Evolutionary conservation across 1,139 yeast genomes (phyloP).

Genomic region (Magnusiomyces sp.): DNA sequence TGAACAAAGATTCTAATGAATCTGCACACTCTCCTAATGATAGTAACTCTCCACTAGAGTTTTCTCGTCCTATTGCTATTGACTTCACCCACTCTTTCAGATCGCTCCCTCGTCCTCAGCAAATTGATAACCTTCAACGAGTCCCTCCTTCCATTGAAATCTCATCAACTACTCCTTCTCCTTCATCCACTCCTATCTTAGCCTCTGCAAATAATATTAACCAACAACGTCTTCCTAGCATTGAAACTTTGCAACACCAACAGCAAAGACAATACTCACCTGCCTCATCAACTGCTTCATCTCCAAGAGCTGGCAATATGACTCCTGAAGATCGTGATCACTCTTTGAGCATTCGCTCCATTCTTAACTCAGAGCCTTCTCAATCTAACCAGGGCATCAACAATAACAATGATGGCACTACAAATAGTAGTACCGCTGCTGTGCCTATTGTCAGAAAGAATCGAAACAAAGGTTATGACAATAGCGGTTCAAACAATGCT

Average conservation of each 20-base stretch:
- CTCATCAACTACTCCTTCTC: conserved; percentile 1
- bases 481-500: too few species aligned
- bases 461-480: too few species aligned
- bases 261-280: neutral
- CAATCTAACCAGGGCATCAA: too few species aligned
- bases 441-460: neutral
- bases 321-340: conserved; percentile 1
- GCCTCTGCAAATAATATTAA: too few species aligned
- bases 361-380: conserved; percentile 11
- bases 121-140: neutral
- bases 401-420: neutral
- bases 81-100: conserved; percentile 29
- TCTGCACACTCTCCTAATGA: neutral
- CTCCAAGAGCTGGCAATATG: neutral
- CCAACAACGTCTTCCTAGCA: too few species aligned
- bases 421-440: neutral
- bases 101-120: conserved; percentile 4
- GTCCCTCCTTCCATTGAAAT: neutral
- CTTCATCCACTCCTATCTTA: conserved; percentile 1
- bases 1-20: neutral
- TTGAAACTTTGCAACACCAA: neutral
- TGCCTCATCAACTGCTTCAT: neutral
- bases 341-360: conserved; percentile 13
- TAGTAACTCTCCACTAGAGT: neutral
- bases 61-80: conserved; percentile 22